phyloP scores from a whole-genome alignment of 2,329 filamentous ascomycete species.

The Trichoderma sp. region DNA sequence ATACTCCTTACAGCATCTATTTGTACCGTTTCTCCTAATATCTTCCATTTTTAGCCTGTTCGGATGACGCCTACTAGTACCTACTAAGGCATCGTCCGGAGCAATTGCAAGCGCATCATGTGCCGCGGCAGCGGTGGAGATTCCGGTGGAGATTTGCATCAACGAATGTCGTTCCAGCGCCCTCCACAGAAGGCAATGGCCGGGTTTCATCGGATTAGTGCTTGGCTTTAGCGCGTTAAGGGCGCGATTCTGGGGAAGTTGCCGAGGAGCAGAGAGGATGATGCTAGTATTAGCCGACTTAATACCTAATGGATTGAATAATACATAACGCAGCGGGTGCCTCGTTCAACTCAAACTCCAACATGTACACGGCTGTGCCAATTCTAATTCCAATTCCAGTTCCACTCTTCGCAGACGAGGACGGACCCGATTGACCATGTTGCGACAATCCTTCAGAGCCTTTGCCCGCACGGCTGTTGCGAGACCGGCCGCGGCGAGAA shows the following conservation, averaged over 20 bases:
- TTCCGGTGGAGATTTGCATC: not conserved
- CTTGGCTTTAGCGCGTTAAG: not conserved
- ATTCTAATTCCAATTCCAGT: not conserved
- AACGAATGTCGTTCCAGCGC: not conserved
- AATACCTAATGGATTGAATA: no score
- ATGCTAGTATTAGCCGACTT: not conserved
- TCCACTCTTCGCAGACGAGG: not conserved
- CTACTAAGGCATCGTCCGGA: conserved; percentile 9
- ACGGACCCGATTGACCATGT: conserved; percentile 24
- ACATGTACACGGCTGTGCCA: not conserved
- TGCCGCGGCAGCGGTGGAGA: conserved; percentile 13
- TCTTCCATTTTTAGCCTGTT: conserved; percentile 5
- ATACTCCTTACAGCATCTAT: not conserved
- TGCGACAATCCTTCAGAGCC: conserved; percentile 33
- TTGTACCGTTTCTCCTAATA: not conserved
- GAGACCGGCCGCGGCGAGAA: conserved; percentile 30
- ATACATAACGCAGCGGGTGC: conserved; percentile 23
- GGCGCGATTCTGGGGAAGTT: conserved; percentile 19
- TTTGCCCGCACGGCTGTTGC: conserved; percentile 29
- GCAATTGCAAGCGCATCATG: conserved; percentile 9
- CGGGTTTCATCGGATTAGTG: conserved; percentile 33
- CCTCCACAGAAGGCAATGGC: not conserved
- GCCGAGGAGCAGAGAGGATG: not conserved
- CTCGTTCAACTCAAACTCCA: not conserved
- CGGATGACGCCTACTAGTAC: not conserved